These are phyloP conservation scores for Zymoseptoria pseudotritici DNA, from an alignment of 2,329 filamentous ascomycete species.

Conservation along the genomic window DNA sequence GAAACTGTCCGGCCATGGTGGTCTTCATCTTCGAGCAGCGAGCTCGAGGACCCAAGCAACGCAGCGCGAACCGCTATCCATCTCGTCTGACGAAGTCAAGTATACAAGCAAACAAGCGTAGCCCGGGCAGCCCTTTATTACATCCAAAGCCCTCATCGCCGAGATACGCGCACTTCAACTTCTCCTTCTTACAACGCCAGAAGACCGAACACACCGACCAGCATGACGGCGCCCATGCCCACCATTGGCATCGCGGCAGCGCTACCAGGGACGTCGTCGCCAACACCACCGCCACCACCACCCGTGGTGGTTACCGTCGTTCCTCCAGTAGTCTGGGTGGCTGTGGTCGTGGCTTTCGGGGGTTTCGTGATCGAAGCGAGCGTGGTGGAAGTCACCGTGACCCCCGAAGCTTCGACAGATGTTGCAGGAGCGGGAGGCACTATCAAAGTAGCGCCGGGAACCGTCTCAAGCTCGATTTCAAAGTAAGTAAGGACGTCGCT, in stretches of 20 bases:
- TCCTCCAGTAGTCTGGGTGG: neutral
- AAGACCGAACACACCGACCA: neutral
- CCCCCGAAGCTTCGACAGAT: neutral
- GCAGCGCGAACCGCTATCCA: neutral
- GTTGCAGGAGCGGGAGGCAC: too few species aligned
- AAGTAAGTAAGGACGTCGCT: constrained; percentile 39
- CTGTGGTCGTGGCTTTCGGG: neutral
- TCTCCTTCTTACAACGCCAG: neutral
- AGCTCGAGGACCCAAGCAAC: neutral
- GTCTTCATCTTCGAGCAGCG: neutral
- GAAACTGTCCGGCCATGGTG: neutral
- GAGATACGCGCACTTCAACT: too few species aligned
- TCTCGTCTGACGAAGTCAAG: neutral
- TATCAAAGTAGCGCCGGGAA: too few species aligned
- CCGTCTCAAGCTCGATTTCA: neutral
- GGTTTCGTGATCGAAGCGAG: neutral
- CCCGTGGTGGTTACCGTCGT: neutral
- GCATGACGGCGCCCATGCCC: neutral
- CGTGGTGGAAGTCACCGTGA: neutral
- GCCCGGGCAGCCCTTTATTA: too few species aligned
- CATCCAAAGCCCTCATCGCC: too few species aligned
- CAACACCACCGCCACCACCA: neutral
- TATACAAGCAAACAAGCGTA: neutral
- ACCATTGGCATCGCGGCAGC: neutral
- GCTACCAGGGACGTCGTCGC: neutral